Evolutionary conservation across 768 basidiomycete genomes (phyloP).

Genomic region (Auriscalpium vulgare): DNA sequence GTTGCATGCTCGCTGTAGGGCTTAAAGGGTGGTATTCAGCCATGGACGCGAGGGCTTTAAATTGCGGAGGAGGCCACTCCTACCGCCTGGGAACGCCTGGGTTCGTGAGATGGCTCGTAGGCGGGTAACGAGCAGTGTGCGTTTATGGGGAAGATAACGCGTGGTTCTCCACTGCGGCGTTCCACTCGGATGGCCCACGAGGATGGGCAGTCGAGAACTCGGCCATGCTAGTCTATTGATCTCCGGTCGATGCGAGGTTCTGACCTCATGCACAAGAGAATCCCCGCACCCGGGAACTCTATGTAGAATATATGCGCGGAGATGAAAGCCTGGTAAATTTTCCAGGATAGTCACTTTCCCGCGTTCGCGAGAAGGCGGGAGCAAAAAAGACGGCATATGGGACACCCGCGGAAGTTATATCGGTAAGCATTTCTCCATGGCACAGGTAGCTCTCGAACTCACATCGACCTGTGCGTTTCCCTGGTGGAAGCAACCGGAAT

Average conservation of each 20-base stretch:
- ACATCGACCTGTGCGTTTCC: neutral
- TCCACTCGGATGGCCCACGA: conserved; percentile 6
- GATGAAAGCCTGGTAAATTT: neutral
- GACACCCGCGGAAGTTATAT: neutral
- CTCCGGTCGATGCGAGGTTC: conserved; percentile 7
- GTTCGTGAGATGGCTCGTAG: conserved; percentile 15
- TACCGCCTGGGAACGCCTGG: conserved; percentile 12
- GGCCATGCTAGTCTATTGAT: conserved; percentile 13
- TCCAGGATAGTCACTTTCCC: neutral
- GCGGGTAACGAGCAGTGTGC: conserved; percentile 9
- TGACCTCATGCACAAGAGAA: conserved; percentile 1
- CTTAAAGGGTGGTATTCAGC: conserved; percentile 23
- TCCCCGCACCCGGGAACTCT: conserved; percentile 6
- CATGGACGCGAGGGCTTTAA: neutral
- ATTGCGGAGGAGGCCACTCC: conserved; percentile 2
- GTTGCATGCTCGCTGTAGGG: conserved; percentile 40
- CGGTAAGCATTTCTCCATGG: conserved; percentile 1
- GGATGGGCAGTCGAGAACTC: conserved; percentile 7
- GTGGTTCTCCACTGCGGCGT: conserved; percentile 9
- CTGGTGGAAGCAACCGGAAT: neutral
- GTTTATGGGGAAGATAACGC: conserved; percentile 13
- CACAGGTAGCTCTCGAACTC: neutral
- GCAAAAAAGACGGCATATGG: neutral
- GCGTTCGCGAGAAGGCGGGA: neutral
- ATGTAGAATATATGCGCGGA: conserved; percentile 1